Evolutionary conservation across 306 rosid species (phyloP).

Genomic region (Alnus glutinosa): DNA sequence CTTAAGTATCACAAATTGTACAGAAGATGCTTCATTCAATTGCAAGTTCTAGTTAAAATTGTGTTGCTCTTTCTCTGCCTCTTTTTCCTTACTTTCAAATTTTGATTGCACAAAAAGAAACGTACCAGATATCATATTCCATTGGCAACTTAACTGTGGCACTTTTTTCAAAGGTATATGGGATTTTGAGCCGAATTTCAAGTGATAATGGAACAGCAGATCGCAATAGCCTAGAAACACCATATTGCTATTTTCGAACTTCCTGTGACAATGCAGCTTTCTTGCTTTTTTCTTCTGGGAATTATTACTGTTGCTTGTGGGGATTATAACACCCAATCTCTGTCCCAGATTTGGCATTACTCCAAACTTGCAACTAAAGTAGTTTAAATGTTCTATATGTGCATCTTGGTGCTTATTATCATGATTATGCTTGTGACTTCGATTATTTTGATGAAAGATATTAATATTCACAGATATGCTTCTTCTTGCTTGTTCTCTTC

Average conservation of each 20-base stretch:
- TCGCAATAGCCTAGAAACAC: neutral
- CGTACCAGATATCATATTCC: neutral
- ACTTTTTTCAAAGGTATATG: neutral
- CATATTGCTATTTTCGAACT: neutral
- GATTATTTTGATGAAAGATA: neutral
- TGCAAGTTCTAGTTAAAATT: neutral
- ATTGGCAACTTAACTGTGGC: neutral
- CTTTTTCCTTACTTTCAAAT: conserved; percentile 14
- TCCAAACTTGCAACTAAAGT: neutral
- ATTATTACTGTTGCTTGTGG: neutral
- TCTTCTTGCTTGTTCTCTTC: neutral
- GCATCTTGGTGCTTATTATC: neutral
- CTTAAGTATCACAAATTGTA: neutral
- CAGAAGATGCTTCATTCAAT: neutral
- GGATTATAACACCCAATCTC: neutral
- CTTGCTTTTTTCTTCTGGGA: neutral
- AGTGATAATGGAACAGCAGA: neutral
- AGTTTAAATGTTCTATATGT: neutral
- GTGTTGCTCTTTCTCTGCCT: neutral
- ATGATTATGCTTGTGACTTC: neutral
- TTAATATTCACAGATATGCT: neutral
- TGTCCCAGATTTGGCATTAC: neutral
- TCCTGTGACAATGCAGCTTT: neutral
- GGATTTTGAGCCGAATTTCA: neutral
- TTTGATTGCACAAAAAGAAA: neutral